Percentiles rank a stretch among this genome's conserved stretches.
Conservation (phyloP, 2,329 filamentous ascomycete genomes). For the Mycosphaerelloides madeirae region DNA sequence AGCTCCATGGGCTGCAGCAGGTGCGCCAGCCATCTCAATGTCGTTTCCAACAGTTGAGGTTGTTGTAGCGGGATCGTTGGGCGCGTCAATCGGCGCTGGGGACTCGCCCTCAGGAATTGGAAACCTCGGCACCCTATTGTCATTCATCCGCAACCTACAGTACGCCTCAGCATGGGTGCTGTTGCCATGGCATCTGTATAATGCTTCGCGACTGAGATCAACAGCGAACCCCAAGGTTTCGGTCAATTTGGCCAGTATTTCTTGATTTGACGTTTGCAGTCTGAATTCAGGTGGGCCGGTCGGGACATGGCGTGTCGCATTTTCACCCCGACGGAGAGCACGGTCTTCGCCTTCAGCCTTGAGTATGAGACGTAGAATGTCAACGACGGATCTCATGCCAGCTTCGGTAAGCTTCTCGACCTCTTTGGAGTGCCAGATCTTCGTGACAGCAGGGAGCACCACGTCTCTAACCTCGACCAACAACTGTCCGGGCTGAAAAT, state of each 20-base stretch:
- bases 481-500: conserved; percentile 68
- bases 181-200: conserved; percentile 75
- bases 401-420: conserved; percentile 74
- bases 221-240: conserved; percentile 50
- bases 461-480: conserved; percentile 79
- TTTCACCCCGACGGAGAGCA: conserved; percentile 60
- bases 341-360: conserved; percentile 69
- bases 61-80: background rate
- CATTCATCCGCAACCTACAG: conserved; percentile 49
- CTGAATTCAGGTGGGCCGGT: conserved; percentile 50
- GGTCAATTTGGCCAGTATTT: conserved; percentile 37
- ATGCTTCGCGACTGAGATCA: conserved; percentile 68
- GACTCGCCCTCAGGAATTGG: conserved; percentile 25
- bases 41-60: conserved; percentile 4
- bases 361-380: conserved; percentile 74
- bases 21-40: conserved; percentile 38
- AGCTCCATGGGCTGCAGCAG: conserved; percentile 5
- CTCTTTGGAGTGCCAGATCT: conserved; percentile 80
- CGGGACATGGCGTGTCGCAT: conserved; percentile 46
- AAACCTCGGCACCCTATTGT: conserved; percentile 25
- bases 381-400: conserved; percentile 73
- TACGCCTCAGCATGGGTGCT: conserved; percentile 63
- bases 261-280: conserved; percentile 43
- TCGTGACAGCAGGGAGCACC: conserved; percentile 68
- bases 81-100: background rate